phyloP scores from a whole-genome alignment of 2,329 filamentous ascomycete species.

The Ilyonectria sp. region DNA sequence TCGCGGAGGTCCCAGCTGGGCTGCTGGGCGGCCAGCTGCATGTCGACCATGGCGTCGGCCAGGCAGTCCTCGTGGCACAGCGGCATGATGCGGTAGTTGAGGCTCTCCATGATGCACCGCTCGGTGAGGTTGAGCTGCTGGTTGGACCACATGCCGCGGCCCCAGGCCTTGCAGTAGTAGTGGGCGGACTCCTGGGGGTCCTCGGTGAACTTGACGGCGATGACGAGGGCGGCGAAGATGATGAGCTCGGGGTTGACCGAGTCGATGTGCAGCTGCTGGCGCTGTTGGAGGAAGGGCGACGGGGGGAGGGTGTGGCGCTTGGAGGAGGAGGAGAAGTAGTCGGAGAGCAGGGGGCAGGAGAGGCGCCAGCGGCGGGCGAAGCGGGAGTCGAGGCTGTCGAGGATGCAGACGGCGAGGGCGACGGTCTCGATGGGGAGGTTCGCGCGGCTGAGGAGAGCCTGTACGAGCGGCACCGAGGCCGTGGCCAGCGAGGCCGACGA shows the following conservation, averaged over 20 bases:
- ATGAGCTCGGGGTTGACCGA: conserved; percentile 74
- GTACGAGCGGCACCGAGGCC: conserved; percentile 72
- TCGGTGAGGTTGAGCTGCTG: conserved; percentile 77
- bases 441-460: conserved; percentile 72
- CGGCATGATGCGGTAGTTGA: conserved; percentile 75
- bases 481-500: conserved; percentile 72
- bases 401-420: conserved; percentile 76
- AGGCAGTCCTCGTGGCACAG: conserved; percentile 71
- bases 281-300: conserved; percentile 52
- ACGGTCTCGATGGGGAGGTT: conserved; percentile 73
- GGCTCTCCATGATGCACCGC: conserved; percentile 74
- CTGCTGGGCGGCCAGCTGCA: conserved; percentile 69
- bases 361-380: conserved; percentile 76
- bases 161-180: conserved; percentile 70
- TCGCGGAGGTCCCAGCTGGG: conserved; percentile 46
- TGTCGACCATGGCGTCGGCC: conserved; percentile 73
- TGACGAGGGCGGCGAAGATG: conserved; percentile 73
- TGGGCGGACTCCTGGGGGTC: conserved; percentile 69
- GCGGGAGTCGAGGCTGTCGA: conserved; percentile 74
- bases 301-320: conserved; percentile 67
- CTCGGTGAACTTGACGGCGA: conserved; percentile 77
- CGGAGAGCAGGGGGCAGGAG: conserved; percentile 65
- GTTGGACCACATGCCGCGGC: conserved; percentile 69
- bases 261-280: conserved; percentile 69
- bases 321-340: conserved; percentile 47